Evolutionary conservation across 495 filamentous ascomycete genomes (phyloP).

Genomic region (Aspergillus heteromorphus): DNA sequence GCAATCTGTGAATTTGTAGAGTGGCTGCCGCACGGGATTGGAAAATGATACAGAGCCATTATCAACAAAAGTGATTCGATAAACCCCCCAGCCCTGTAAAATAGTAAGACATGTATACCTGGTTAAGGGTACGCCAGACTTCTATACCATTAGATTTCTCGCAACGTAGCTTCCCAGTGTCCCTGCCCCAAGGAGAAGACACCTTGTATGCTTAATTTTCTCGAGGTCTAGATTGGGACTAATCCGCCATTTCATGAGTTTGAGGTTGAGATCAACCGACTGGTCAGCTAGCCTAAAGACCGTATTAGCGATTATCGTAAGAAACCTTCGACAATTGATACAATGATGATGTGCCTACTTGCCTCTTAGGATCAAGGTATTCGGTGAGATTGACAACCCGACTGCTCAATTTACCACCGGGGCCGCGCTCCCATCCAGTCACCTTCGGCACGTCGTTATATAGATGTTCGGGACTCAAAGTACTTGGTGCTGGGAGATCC

Average conservation of each 20-base stretch:
- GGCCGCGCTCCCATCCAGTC: conserved; percentile 91
- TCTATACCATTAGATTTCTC: conserved; percentile 66
- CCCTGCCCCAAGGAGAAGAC: conserved; percentile 88
- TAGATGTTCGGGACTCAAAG: conserved; percentile 13
- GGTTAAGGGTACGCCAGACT: not conserved
- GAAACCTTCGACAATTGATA: not conserved
- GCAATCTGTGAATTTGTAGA: conserved; percentile 88
- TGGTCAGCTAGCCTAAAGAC: conserved; percentile 71
- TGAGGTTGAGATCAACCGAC: conserved; percentile 94
- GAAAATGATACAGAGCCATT: conserved; percentile 92
- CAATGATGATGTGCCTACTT: conserved; percentile 2
- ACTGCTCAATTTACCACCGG: conserved; percentile 64
- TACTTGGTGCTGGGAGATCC: conserved; percentile 10
- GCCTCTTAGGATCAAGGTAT: conserved; percentile 81
- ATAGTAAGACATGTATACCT: not conserved
- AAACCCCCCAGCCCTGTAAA: conserved; percentile 81
- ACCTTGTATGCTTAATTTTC: conserved; percentile 83
- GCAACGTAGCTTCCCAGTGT: conserved; percentile 93
- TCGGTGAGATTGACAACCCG: conserved; percentile 75
- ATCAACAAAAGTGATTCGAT: conserved; percentile 93
- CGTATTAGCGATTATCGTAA: not conserved
- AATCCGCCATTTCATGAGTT: conserved; percentile 98
- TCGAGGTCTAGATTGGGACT: conserved; percentile 84
- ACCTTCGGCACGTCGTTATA: conserved; percentile 66
- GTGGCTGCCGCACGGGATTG: conserved; percentile 92